Percentiles rank a stretch among this genome's conserved stretches.
These are phyloP conservation scores for Coniella vitis DNA, from an alignment of 2,329 filamentous ascomycete species.

Conservation along the genomic window DNA sequence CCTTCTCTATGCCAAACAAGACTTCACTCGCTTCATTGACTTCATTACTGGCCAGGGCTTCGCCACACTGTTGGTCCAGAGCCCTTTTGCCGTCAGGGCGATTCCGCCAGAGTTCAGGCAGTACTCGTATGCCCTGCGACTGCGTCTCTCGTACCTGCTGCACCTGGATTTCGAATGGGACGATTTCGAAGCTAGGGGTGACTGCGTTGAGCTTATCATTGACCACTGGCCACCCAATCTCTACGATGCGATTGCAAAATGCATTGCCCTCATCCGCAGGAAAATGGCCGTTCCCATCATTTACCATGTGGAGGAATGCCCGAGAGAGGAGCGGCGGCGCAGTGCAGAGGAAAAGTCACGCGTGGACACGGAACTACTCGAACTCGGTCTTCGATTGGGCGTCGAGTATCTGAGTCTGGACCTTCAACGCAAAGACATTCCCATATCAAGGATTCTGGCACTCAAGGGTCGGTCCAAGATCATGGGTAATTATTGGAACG, in stretches of 20 bases:
- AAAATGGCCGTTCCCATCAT: conserved; percentile 51
- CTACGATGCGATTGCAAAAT: conserved; percentile 42
- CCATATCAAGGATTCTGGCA: conserved; percentile 42
- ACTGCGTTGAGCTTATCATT: conserved; percentile 54
- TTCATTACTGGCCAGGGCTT: conserved; percentile 48
- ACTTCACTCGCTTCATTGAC: conserved; percentile 53
- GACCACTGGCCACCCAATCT: conserved; percentile 49
- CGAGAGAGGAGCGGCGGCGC: conserved; percentile 34
- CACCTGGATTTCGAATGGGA: conserved; percentile 43
- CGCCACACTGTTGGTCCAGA: conserved; percentile 46
- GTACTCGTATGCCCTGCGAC: conserved; percentile 54
- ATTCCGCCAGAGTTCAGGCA: conserved; percentile 51
- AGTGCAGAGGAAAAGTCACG: conserved; percentile 30
- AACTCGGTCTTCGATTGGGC: conserved; percentile 57
- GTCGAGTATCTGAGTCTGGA: conserved; percentile 61
- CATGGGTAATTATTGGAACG: conserved; percentile 49
- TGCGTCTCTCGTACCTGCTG: conserved; percentile 54
- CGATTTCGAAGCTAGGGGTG: conserved; percentile 49
- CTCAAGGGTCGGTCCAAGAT: conserved; percentile 52
- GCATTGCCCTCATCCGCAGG: conserved; percentile 51
- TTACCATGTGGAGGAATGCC: conserved; percentile 47
- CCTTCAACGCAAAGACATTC: conserved; percentile 45
- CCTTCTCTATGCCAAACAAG: conserved; percentile 53
- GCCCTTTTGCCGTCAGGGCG: conserved; percentile 53
- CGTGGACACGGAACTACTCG: conserved; percentile 50